These are phyloP conservation scores for Monosporascus sp. DNA, from an alignment of 2,329 filamentous ascomycete species.

Conservation along the genomic window DNA sequence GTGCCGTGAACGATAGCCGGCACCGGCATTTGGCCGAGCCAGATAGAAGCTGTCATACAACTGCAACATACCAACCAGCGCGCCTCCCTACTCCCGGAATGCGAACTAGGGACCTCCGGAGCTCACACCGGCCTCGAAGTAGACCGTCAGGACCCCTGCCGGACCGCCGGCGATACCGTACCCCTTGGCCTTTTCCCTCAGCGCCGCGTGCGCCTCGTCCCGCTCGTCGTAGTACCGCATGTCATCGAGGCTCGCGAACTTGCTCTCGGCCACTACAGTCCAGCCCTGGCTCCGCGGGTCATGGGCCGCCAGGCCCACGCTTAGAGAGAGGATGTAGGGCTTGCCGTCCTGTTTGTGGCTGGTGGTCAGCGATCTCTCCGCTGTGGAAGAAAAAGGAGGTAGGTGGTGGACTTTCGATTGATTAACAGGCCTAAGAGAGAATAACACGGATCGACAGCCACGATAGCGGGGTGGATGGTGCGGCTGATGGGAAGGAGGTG, in stretches of 20 bases:
- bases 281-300: slow-evolving; percentile 61
- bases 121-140: slow-evolving; percentile 6
- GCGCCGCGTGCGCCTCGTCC: slow-evolving; percentile 2
- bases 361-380: not conserved
- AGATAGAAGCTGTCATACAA: no score
- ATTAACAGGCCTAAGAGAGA: no score
- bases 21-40: no score
- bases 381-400: no score
- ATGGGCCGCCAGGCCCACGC: slow-evolving; percentile 47
- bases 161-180: slow-evolving; percentile 11
- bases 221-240: slow-evolving; percentile 64
- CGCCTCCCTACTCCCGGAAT: not conserved
- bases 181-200: slow-evolving; percentile 11
- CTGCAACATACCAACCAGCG: not conserved
- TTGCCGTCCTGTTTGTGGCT: slow-evolving; percentile 55
- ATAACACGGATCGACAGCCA: not conserved
- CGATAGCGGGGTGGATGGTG: no score
- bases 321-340: slow-evolving; percentile 59
- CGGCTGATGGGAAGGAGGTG: no score
- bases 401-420: no score
- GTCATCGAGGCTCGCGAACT: slow-evolving; percentile 60
- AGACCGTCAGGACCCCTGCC: slow-evolving; percentile 13
- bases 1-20: no score
- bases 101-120: not conserved
- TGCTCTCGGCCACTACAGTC: slow-evolving; percentile 57